phyloP scores from a whole-genome alignment of 2,329 filamentous ascomycete genomes.

The Aspergillus bombycis region DNA sequence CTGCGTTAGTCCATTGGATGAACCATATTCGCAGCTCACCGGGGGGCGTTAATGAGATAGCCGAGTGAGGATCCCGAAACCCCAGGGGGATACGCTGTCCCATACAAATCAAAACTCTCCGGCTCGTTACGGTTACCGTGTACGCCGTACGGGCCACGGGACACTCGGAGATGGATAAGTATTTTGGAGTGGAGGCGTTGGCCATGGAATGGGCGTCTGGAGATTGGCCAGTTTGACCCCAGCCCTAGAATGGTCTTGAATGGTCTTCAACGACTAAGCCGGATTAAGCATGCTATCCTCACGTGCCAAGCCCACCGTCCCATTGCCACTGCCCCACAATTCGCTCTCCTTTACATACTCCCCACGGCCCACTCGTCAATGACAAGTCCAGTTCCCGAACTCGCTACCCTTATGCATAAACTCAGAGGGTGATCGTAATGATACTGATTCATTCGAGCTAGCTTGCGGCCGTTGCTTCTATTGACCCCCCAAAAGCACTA shows the following conservation, averaged over 20 bases:
- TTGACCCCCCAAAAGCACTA: constrained; percentile 13
- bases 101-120: neutral
- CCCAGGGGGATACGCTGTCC: neutral
- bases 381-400: neutral
- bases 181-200: constrained; percentile 16
- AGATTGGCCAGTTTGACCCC: neutral
- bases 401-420: neutral
- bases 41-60: constrained; percentile 6
- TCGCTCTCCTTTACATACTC: constrained; percentile 17
- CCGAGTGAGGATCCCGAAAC: constrained; percentile 9
- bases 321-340: constrained; percentile 28
- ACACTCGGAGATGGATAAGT: constrained; percentile 14
- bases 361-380: constrained; percentile 4
- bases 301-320: constrained; percentile 10
- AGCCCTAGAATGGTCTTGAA: neutral
- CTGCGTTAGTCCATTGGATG: constrained; percentile 13
- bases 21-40: constrained; percentile 1
- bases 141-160: neutral
- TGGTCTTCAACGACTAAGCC: neutral
- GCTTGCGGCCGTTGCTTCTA: neutral
- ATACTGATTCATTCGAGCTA: neutral
- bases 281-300: neutral
- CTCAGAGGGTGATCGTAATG: neutral
- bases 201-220: neutral
- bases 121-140: constrained; percentile 2